Conservation (phyloP, 768 basidiomycete genomes). For the Neoboletus brunneissimus region DNA sequence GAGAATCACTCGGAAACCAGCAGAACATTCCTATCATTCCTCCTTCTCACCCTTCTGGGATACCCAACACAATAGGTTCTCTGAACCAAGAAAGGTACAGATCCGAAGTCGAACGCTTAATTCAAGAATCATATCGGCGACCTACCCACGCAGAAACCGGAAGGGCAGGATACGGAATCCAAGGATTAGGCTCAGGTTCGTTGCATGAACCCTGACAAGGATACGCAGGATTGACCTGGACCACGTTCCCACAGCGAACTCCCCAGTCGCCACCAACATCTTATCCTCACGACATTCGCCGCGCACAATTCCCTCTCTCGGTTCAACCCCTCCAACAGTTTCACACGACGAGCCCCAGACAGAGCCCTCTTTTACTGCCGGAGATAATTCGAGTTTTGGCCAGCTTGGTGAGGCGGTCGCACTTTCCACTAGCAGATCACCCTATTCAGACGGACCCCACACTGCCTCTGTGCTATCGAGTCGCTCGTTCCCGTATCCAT, state of each 20-base stretch:
- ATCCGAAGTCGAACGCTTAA: neutral
- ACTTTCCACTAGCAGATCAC: neutral
- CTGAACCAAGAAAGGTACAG: constrained; percentile 3
- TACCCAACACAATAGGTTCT: neutral
- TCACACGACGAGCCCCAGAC: constrained; percentile 4
- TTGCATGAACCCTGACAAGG: neutral
- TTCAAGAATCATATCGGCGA: constrained; percentile 5
- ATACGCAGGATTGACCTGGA: neutral
- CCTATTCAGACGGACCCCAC: neutral
- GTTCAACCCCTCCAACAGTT: neutral
- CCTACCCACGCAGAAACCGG: constrained; percentile 7
- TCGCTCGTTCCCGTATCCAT: neutral
- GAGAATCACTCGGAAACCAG: neutral
- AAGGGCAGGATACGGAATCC: constrained; percentile 10
- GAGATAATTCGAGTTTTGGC: neutral
- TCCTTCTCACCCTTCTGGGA: constrained; percentile 9
- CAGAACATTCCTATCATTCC: neutral
- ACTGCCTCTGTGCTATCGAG: neutral
- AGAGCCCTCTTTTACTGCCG: neutral
- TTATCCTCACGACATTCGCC: constrained; percentile 4
- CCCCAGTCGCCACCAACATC: neutral
- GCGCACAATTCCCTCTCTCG: neutral
- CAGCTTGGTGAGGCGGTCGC: neutral
- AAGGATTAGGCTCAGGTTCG: constrained; percentile 15
- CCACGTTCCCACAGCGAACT: constrained; percentile 3